Base-by-base conservation (phyloP, 805 yeast genomes). In the Nakazawaea holstii region DNA sequence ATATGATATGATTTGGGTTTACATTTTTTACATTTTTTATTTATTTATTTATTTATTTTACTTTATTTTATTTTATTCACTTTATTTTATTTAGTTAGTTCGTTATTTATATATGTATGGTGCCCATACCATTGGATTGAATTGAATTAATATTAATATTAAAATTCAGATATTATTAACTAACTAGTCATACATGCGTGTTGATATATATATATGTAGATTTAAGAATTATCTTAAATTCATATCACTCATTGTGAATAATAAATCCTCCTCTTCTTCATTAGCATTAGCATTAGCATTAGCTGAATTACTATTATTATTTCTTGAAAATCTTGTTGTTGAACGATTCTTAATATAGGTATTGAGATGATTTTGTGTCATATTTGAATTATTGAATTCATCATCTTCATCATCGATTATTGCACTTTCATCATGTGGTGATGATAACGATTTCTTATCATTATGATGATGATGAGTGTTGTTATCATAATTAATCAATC, bases 181-280 rank as follows among this genome's bases (percentile, higher is more conserved):
- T 3, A 20, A 20, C 5, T 20, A 20, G 24, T 5, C 24, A 20
- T 6, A 30, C 32, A 10, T 6, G 4, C n/a, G 3, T 3, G 3
- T 14, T 8, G 14, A 13, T 5, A 13, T 35, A 8, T 14, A 35
- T 15, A 33, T 15, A 17, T 15, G n/a, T n/a, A n/a, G n/a, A n/a
- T n/a, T n/a, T n/a, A n/a, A 20, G 5, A 17, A 29, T 39, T 31
- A 45, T 39, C 26, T 45, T 40, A 46, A 46, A 36, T 46, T 41
- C 87, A 83, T 82, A 56, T 83, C 89, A 59, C 88, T 83, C 89
- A 82, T 82, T 20, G 86, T 76, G 60, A 82, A 82, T 41, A 82
- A 64, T 49, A 84, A 64, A 44, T 82, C 87, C 52, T 82, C 88
- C 47, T 82, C 87, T 24, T 79, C 85, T 30, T 79, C 83, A 35